These are phyloP conservation scores for Globisporangium nodosum DNA, from an alignment of 352 stramenopile genomes.

Conservation along the genomic window DNA sequence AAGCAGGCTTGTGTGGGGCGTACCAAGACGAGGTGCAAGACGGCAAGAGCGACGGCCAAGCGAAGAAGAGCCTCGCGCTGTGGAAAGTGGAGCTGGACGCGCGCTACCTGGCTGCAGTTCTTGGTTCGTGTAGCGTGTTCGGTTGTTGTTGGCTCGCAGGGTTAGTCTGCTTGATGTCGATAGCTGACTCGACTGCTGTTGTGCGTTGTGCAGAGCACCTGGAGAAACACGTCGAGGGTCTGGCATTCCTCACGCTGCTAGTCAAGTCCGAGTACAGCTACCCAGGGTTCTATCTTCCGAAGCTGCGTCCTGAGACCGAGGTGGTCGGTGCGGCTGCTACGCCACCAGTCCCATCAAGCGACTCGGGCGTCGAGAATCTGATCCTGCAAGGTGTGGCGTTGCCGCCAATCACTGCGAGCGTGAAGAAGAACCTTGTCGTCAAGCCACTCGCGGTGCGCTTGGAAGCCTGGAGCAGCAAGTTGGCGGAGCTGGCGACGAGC, in stretches of 20 bases:
- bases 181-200: neutral
- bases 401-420: conserved; percentile 10
- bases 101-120: conserved; percentile 43
- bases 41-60: neutral
- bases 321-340: neutral
- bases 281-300: conserved; percentile 60
- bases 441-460: conserved; percentile 30
- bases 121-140: conserved; percentile 29
- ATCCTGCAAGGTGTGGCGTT: conserved; percentile 50
- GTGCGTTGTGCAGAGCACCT: conserved; percentile 26
- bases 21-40: neutral
- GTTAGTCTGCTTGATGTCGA: neutral
- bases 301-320: conserved; percentile 12
- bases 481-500: conserved; percentile 28
- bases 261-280: conserved; percentile 32
- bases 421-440: conserved; percentile 6
- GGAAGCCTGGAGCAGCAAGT: conserved; percentile 29
- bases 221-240: conserved; percentile 32
- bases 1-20: conserved; percentile 1
- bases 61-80: conserved; percentile 24
- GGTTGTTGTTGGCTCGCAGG: neutral
- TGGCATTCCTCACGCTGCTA: conserved; percentile 40
- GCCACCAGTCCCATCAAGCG: neutral
- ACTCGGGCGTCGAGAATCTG: conserved; percentile 1
- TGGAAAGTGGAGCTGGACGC: conserved; percentile 80